These are phyloP conservation scores for Nematodospora valgi DNA, from an alignment of 805 yeast species.

Conservation along the genomic window DNA sequence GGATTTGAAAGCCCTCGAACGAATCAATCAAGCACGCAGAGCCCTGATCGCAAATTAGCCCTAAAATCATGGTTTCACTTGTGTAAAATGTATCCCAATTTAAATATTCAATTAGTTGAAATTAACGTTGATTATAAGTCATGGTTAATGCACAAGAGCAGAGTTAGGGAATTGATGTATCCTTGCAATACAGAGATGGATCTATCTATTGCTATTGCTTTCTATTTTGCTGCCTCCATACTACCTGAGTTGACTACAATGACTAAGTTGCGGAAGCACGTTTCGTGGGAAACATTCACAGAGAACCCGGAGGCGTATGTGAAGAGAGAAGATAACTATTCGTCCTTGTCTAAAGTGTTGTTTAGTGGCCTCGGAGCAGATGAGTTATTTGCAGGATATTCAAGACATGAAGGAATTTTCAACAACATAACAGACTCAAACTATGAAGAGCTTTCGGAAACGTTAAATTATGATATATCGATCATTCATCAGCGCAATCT, in stretches of 20 bases:
- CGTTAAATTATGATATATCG: conserved; percentile 66
- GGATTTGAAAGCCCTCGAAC: conserved; percentile 91
- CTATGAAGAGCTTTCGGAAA: conserved; percentile 47
- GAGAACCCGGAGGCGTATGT: conserved; percentile 9
- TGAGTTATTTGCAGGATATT: conserved; percentile 94
- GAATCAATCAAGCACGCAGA: conserved; percentile 50
- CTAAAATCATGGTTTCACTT: conserved; percentile 57
- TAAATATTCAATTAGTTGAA: conserved; percentile 56
- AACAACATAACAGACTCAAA: conserved; percentile 20
- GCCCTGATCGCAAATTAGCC: conserved; percentile 85
- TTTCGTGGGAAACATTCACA: conserved; percentile 18
- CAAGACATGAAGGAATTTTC: conserved; percentile 66
- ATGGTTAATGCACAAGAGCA: conserved; percentile 47
- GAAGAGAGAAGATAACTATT: conserved; percentile 25
- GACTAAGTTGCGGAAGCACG: conserved; percentile 14
- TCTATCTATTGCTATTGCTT: conserved; percentile 90
- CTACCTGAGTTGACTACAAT: conserved; percentile 24
- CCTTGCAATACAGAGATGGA: conserved; percentile 95
- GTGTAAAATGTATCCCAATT: conserved; percentile 29
- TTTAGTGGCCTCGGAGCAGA: conserved; percentile 97
- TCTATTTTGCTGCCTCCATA: conserved; percentile 68
- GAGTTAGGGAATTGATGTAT: conserved; percentile 65
- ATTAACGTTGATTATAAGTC: conserved; percentile 70
- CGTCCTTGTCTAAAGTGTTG: conserved; percentile 62
- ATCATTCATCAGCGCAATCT: conserved; percentile 77